phyloP scores from a whole-genome alignment of 2,329 filamentous ascomycete genomes.

The Aspergillus japonicus region DNA sequence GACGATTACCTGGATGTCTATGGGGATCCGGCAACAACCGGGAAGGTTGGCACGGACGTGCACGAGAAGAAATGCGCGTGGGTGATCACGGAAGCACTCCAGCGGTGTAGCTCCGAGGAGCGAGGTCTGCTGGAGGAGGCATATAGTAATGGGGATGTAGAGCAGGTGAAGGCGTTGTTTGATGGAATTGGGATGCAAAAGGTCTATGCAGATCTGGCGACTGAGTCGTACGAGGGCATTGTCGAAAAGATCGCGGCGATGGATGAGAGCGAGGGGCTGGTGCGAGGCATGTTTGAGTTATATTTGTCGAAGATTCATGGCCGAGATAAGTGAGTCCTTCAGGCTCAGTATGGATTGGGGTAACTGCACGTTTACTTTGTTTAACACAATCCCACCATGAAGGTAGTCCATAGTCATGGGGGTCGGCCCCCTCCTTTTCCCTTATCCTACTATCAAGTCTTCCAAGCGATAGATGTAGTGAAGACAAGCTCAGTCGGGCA shows the following conservation, averaged over 20 bases:
- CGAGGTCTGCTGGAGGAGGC: not conserved
- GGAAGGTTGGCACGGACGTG: constrained; percentile 98
- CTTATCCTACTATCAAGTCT: too few relatives aligned
- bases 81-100: constrained; percentile 50
- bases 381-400: too few relatives aligned
- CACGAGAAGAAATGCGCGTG: constrained; percentile 99
- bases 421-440: too few relatives aligned
- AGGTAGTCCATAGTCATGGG: too few relatives aligned
- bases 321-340: not conserved
- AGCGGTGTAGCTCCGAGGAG: not conserved
- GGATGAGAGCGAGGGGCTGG: constrained; percentile 3
- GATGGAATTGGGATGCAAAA: not conserved
- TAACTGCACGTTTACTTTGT: too few relatives aligned
- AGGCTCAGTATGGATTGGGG: too few relatives aligned
- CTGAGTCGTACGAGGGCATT: not conserved
- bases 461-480: too few relatives aligned
- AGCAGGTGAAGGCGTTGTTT: not conserved
- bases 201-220: not conserved
- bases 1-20: constrained; percentile 99
- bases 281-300: not conserved
- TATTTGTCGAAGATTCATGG: not conserved
- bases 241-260: not conserved
- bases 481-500: too few relatives aligned
- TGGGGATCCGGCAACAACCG: constrained; percentile 83
- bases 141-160: not conserved